Conservation (phyloP, 2,329 filamentous ascomycete species). For the Beauveria sp. region DNA sequence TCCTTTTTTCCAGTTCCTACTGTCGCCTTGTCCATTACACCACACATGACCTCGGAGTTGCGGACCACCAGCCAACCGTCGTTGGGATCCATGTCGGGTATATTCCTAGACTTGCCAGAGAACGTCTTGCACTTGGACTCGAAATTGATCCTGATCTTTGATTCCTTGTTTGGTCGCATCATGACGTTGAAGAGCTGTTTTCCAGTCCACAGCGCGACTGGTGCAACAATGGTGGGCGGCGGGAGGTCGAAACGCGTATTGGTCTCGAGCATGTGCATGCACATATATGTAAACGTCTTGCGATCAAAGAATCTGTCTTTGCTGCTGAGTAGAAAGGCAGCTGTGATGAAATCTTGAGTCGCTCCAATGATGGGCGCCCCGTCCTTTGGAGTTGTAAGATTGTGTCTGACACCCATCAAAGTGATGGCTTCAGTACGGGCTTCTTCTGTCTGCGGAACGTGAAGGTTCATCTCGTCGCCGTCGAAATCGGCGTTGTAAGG, state of each 20-base stretch:
- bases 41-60: conserved; percentile 96
- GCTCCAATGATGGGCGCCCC: conserved; percentile 96
- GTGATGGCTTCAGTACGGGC: conserved; percentile 91
- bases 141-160: conserved; percentile 77
- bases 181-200: conserved; percentile 94
- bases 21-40: conserved; percentile 94
- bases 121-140: conserved; percentile 88
- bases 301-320: conserved; percentile 92
- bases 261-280: conserved; percentile 87
- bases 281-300: conserved; percentile 80
- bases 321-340: conserved; percentile 80
- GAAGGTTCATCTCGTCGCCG: conserved; percentile 97
- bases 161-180: conserved; percentile 81
- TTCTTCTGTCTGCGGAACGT: conserved; percentile 96
- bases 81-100: conserved; percentile 70
- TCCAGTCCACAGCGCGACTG: conserved; percentile 84
- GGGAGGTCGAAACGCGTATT: conserved; percentile 74
- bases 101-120: conserved; percentile 47
- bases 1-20: conserved; percentile 98
- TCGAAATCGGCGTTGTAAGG: conserved; percentile 99
- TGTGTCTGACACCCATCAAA: conserved; percentile 96
- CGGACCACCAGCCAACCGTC: conserved; percentile 89
- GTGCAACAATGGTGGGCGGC: conserved; percentile 78
- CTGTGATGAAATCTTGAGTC: conserved; percentile 99
- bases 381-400: conserved; percentile 91